A percentile compares a stretch with the other conserved stretches of the same genome.
phyloP scores from a whole-genome alignment of 768 basidiomycete species.

The Suillus subaureus region DNA sequence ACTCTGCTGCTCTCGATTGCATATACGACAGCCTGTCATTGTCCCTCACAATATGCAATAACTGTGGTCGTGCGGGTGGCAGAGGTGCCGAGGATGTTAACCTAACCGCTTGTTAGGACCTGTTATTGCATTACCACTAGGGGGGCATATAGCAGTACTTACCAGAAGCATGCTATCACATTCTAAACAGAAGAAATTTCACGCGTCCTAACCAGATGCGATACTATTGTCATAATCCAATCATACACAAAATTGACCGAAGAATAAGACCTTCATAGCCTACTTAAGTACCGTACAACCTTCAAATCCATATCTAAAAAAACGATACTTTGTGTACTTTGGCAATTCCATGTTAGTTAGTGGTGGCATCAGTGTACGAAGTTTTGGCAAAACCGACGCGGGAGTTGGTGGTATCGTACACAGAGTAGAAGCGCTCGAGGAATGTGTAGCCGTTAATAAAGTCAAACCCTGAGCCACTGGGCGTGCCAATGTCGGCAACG shows the following conservation, averaged over 20 bases:
- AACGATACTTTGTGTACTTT: neutral
- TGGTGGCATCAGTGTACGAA: constrained; percentile 29
- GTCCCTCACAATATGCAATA: neutral
- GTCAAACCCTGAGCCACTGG: constrained; percentile 49
- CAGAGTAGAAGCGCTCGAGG: constrained; percentile 67
- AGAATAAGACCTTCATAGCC: neutral
- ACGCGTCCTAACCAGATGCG: neutral
- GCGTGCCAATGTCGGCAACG: constrained; percentile 39
- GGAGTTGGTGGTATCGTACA: constrained; percentile 60
- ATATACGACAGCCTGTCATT: neutral
- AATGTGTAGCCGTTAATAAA: constrained; percentile 58
- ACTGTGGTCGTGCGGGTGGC: too few relatives aligned
- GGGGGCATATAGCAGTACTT: too few relatives aligned
- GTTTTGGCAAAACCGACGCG: constrained; percentile 37
- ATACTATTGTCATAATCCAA: neutral
- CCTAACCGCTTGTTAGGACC: neutral
- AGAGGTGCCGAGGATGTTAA: neutral
- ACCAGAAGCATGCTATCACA: too few relatives aligned
- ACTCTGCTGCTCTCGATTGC: neutral
- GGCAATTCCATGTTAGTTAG: constrained; percentile 24
- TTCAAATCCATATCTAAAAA: neutral
- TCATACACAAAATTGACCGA: neutral
- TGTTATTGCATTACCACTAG: neutral
- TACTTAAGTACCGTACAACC: neutral
- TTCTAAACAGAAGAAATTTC: neutral